Percentiles rank a stretch among this genome's conserved stretches.
Evolutionary conservation across 1,284 basidiomycete genomes (phyloP).

Genomic region (Moniliella sp.): DNA sequence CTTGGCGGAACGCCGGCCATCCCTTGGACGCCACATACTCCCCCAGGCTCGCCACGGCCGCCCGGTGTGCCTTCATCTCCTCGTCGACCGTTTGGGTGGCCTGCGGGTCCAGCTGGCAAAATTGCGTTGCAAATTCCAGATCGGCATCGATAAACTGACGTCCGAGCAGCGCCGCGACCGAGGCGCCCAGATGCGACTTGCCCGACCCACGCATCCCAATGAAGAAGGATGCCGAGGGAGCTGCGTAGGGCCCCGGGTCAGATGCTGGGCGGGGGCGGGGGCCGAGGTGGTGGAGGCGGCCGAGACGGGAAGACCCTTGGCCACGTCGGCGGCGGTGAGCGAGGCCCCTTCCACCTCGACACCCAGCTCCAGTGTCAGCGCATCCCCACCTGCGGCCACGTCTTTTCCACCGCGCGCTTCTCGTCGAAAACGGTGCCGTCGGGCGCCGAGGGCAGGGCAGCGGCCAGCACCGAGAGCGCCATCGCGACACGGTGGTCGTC

Average conservation of each 20-base stretch:
- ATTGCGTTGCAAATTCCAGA: slow-evolving; percentile 52
- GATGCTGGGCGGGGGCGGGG: too few relatives aligned
- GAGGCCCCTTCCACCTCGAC: slow-evolving; percentile 55
- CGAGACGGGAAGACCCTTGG: neutral
- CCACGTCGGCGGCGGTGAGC: slow-evolving; percentile 9
- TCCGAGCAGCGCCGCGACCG: slow-evolving; percentile 52
- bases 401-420: slow-evolving; percentile 95
- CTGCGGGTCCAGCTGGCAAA: too few relatives aligned
- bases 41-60: slow-evolving; percentile 45
- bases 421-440: slow-evolving; percentile 58
- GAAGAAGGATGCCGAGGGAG: slow-evolving; percentile 53
- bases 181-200: slow-evolving; percentile 66
- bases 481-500: slow-evolving; percentile 97
- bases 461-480: slow-evolving; percentile 77
- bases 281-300: slow-evolving; percentile 1
- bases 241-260: slow-evolving; percentile 30
- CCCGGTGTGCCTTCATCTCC: too few relatives aligned
- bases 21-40: slow-evolving; percentile 56
- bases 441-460: slow-evolving; percentile 42
- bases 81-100: too few relatives aligned
- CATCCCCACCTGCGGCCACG: slow-evolving; percentile 99
- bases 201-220: slow-evolving; percentile 94
- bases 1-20: slow-evolving; percentile 53
- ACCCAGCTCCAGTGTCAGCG: slow-evolving; percentile 87
- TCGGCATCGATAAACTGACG: slow-evolving; percentile 78